phyloP scores from a whole-genome alignment of 2,329 filamentous ascomycete genomes.

The Penicillium sp. region DNA sequence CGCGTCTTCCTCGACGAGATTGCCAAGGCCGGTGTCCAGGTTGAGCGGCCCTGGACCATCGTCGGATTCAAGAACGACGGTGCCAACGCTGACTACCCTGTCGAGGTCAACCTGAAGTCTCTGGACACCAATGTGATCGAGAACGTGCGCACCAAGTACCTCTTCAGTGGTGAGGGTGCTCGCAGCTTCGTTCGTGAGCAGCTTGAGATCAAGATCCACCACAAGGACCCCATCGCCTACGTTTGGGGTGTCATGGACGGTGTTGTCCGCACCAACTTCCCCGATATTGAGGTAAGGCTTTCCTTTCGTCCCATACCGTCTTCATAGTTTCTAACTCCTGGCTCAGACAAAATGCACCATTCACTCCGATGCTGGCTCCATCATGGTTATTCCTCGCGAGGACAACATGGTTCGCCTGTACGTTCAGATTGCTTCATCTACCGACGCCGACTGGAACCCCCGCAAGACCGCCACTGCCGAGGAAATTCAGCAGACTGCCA shows the following conservation, averaged over 20 bases:
- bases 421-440: conserved; percentile 62
- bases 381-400: conserved; percentile 60
- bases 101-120: conserved; percentile 74
- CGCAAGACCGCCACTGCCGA: conserved; percentile 60
- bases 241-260: conserved; percentile 69
- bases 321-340: conserved; percentile 1
- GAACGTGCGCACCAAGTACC: conserved; percentile 62
- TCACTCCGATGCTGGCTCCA: conserved; percentile 62
- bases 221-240: conserved; percentile 63
- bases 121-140: conserved; percentile 70
- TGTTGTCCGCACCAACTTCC: conserved; percentile 63
- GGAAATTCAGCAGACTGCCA: conserved; percentile 58
- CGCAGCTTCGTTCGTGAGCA: conserved; percentile 61
- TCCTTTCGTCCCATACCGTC: background rate
- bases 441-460: conserved; percentile 61
- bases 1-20: conserved; percentile 62
- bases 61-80: conserved; percentile 62
- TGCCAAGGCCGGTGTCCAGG: conserved; percentile 55
- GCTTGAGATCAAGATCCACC: conserved; percentile 65
- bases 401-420: conserved; percentile 52
- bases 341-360: conserved; percentile 66
- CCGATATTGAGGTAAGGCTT: conserved; percentile 55
- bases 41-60: conserved; percentile 63
- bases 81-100: conserved; percentile 68
- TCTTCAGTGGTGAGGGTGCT: conserved; percentile 64